These are phyloP conservation scores for Agapanthus africanus DNA, from an alignment of 106 monocot genomes.

Conservation along the genomic window DNA sequence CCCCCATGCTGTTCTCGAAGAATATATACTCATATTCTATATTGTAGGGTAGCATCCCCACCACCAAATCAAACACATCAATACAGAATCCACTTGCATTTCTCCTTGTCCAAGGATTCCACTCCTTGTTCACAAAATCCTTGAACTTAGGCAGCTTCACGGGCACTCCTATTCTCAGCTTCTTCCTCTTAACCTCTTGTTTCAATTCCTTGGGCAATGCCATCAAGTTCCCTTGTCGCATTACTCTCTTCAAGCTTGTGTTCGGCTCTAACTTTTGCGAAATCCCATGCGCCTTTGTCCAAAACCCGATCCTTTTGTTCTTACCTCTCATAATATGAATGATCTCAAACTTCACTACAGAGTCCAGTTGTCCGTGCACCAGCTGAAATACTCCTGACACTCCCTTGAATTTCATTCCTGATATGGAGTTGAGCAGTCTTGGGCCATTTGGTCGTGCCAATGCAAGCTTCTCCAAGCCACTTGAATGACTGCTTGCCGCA, in stretches of 20 bases:
- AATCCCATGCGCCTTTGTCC: constrained; percentile 21
- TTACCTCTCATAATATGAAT: constrained; percentile 22
- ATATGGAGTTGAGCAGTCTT: constrained; percentile 7
- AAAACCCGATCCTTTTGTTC: constrained; percentile 30
- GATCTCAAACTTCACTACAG: constrained; percentile 32
- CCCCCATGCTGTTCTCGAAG: background rate
- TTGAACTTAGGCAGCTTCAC: constrained; percentile 13
- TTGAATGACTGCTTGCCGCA: background rate
- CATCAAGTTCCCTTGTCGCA: constrained; percentile 29
- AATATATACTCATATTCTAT: constrained; percentile 25
- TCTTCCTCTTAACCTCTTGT: background rate
- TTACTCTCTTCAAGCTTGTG: constrained; percentile 7
- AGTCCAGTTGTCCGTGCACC: constrained; percentile 25
- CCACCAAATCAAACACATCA: constrained; percentile 33
- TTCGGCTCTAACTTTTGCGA: background rate
- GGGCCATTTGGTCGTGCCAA: constrained; percentile 24
- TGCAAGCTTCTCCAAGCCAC: constrained; percentile 10
- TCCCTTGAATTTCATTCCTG: constrained; percentile 21
- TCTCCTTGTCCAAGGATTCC: background rate
- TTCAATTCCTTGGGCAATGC: constrained; percentile 26
- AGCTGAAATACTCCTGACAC: constrained; percentile 35
- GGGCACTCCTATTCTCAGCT: constrained; percentile 26
- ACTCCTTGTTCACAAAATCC: constrained; percentile 18
- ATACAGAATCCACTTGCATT: constrained; percentile 32
- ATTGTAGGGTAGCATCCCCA: constrained; percentile 25